Evolutionary conservation across 2,329 filamentous ascomycete genomes (phyloP), one percentile per base, ranked within the genome.

Genomic region (Fusarium robinianum): DNA sequence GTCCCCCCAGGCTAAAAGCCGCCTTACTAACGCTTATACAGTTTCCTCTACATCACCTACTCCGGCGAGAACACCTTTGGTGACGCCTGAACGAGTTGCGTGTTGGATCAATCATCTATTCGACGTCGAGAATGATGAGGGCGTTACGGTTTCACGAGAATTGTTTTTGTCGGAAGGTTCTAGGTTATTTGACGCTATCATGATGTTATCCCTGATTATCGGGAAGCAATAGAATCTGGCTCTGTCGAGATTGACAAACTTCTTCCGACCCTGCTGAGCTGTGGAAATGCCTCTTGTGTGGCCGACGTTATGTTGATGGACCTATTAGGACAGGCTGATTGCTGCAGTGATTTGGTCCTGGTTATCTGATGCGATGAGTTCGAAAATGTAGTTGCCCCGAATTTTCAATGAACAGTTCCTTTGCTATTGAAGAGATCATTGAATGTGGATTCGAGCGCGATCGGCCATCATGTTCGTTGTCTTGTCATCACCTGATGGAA

Each of bases 1-100:
- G 15, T 11, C 17, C 10, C n/a, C 23, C 16, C 22, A 19, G 32
- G 8, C 11, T 15, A 23, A 12, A 16, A 44, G 8, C 14, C 6
- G 6, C 39, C 19, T 47, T 23, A 40, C 56, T 62, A 52, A 62
- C 41, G 40, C n/a, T n/a, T 11, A 17, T 22, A 25, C 64, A 90
- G 89, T 36, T 96, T 97, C 79, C 81, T 99, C 49, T 99, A 99
- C 79, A 99, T 99, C 76, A 97, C 92, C 63, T 96, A 96, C 80
- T 97, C 92, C 36, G 94, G 94, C 74, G 94, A 97, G 83, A 99
- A 97, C 81, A 99, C 94, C 41, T 99, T 99, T 67, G 94, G 94
- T 67, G 54, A 50, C 37, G 60, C 57, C 38, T 65, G 47, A 61
- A 51, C 36, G 46, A 31, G 41, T 44, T 49, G 43, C 34, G 32